These are phyloP conservation scores for Arbutus unedo DNA, from an alignment of 148 eudicot species.

Conservation along the genomic window DNA sequence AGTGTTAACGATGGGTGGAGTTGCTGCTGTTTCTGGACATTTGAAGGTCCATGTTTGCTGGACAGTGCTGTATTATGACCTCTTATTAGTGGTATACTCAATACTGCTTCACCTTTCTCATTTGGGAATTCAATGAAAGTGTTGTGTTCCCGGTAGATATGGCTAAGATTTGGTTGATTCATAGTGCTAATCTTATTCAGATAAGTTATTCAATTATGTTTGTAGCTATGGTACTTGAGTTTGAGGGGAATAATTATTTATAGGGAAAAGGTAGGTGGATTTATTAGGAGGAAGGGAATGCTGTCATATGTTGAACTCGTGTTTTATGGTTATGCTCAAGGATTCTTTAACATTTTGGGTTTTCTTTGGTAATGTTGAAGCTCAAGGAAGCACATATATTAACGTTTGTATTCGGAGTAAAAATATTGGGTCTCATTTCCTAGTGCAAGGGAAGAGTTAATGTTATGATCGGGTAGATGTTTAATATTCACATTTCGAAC, in stretches of 20 bases:
- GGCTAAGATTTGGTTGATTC: neutral
- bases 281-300: constrained; percentile 2
- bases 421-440: no score
- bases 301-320: neutral
- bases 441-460: no score
- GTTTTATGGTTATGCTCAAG: neutral
- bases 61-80: constrained; percentile 1
- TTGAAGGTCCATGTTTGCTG: constrained; percentile 12
- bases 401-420: no score
- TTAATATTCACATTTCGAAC: no score
- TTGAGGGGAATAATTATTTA: neutral
- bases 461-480: no score
- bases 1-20: neutral
- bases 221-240: neutral
- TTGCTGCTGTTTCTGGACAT: constrained; percentile 4
- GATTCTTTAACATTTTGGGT: neutral
- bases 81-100: neutral
- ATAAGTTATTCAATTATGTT: neutral
- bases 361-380: neutral
- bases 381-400: no score
- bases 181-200: constrained; percentile 15
- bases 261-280: neutral
- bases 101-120: no score
- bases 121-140: no score
- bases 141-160: neutral